These are phyloP conservation scores for Serendipita sp. DNA, from an alignment of 768 basidiomycete species.

Conservation along the genomic window DNA sequence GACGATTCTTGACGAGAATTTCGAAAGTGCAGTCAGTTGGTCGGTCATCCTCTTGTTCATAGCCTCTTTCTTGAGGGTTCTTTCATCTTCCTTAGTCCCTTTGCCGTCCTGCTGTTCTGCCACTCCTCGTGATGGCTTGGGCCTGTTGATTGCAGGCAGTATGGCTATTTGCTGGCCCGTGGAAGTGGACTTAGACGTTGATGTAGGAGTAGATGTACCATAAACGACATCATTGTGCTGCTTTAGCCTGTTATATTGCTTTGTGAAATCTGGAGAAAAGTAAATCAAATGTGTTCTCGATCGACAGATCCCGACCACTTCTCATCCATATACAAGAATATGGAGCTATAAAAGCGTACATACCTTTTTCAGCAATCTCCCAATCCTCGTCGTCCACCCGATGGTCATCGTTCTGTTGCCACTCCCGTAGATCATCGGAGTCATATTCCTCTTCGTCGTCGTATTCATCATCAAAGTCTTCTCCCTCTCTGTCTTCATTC, in stretches of 20 bases:
- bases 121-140: conserved; percentile 19
- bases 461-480: conserved; percentile 22
- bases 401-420: conserved; percentile 37
- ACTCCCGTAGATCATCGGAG: conserved; percentile 24
- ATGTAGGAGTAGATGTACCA: background rate
- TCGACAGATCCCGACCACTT: background rate
- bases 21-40: conserved; percentile 58
- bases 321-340: background rate
- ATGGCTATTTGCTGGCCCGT: conserved; percentile 20
- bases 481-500: conserved; percentile 17
- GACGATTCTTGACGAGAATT: conserved; percentile 52
- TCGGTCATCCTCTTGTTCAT: conserved; percentile 40
- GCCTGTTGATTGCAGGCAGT: conserved; percentile 61
- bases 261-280: conserved; percentile 73
- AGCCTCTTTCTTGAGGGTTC: conserved; percentile 9
- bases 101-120: no score
- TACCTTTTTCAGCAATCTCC: conserved; percentile 74
- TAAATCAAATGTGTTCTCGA: background rate
- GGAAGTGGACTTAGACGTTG: background rate
- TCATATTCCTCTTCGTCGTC: conserved; percentile 17
- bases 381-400: conserved; percentile 77
- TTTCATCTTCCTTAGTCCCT: background rate
- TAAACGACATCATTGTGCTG: conserved; percentile 47
- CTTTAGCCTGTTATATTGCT: conserved; percentile 87
- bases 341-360: conserved; percentile 10